Evolutionary conservation across 2,329 filamentous ascomycete genomes (phyloP).

Genomic region (Colletotrichum destructivum): DNA sequence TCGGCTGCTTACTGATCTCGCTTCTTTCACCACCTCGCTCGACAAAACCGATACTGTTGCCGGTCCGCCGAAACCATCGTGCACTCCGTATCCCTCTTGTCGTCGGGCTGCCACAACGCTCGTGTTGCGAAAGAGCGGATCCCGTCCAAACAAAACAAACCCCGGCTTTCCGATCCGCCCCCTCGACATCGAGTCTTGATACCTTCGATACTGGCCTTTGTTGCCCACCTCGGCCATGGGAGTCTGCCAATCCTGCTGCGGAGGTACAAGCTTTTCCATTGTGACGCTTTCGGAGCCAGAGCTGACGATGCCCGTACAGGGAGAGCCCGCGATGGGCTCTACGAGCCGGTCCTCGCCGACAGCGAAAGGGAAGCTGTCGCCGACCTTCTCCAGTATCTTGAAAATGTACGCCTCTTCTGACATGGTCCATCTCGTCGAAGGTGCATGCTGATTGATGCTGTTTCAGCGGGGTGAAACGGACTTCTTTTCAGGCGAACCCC

Average conservation of each 20-base stretch:
- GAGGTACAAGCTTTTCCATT: constrained; percentile 56
- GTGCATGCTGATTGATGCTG: constrained; percentile 54
- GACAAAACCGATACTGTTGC: constrained; percentile 15
- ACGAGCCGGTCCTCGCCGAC: constrained; percentile 91
- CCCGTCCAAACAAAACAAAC: constrained; percentile 39
- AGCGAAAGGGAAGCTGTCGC: constrained; percentile 97
- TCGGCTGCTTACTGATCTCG: background rate
- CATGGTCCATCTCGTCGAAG: background rate
- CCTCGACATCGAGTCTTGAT: constrained; percentile 30
- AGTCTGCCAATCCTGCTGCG: constrained; percentile 74
- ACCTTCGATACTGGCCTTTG: constrained; percentile 31
- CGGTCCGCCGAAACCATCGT: constrained; percentile 3
- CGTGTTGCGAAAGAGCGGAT: constrained; percentile 34
- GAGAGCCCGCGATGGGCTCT: constrained; percentile 84
- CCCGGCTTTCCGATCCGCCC: constrained; percentile 22
- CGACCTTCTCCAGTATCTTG: constrained; percentile 93
- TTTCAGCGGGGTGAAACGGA: constrained; percentile 92
- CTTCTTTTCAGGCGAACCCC: constrained; percentile 96
- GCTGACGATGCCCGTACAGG: constrained; percentile 59
- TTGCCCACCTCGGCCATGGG: constrained; percentile 66
- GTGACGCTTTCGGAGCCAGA: constrained; percentile 21
- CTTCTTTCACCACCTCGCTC: constrained; percentile 6
- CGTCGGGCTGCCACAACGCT: constrained; percentile 31
- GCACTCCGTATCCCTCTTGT: constrained; percentile 33
- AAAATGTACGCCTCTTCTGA: constrained; percentile 79